phyloP scores from a whole-genome alignment of 148 eudicot genomes.

The Chenopodium album region DNA sequence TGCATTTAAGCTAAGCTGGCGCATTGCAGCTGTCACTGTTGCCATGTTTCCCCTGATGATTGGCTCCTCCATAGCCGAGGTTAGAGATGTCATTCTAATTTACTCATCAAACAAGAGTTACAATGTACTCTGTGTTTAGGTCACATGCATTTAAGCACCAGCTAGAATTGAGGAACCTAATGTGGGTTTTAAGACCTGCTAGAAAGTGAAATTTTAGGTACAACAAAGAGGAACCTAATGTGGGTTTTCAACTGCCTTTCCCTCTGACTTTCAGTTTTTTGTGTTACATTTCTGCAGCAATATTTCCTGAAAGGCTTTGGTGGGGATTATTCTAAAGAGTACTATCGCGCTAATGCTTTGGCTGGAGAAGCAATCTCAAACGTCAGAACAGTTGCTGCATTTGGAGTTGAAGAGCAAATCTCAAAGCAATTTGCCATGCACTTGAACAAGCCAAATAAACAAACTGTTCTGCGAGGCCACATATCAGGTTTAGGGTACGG shows the following conservation, averaged over 20 bases:
- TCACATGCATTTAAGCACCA: background rate
- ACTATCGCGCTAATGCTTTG: constrained; percentile 48
- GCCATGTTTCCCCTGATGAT: constrained; percentile 56
- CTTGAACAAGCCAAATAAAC: constrained; percentile 49
- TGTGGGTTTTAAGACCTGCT: background rate
- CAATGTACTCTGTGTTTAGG: background rate
- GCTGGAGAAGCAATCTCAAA: constrained; percentile 72
- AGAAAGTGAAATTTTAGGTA: background rate
- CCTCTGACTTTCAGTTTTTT: background rate
- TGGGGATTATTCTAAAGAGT: constrained; percentile 51
- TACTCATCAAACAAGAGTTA: background rate
- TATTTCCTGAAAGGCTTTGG: constrained; percentile 69
- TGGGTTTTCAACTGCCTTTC: too few species aligned
- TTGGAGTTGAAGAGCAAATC: constrained; percentile 61
- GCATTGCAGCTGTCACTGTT: constrained; percentile 51
- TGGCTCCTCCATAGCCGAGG: constrained; percentile 64
- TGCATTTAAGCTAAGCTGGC: constrained; percentile 62
- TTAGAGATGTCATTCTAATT: constrained; percentile 8
- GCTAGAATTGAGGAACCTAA: background rate
- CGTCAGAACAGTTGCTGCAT: constrained; percentile 68
- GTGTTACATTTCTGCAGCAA: constrained; percentile 39
- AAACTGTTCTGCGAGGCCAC: constrained; percentile 59
- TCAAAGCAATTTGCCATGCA: constrained; percentile 38
- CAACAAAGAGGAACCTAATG: background rate
- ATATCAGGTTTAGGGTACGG: constrained; percentile 69